Percentiles rank a stretch among this genome's conserved stretches.
Conservation (phyloP, 2,329 filamentous ascomycete species). For the Fusarium staphyleae region DNA sequence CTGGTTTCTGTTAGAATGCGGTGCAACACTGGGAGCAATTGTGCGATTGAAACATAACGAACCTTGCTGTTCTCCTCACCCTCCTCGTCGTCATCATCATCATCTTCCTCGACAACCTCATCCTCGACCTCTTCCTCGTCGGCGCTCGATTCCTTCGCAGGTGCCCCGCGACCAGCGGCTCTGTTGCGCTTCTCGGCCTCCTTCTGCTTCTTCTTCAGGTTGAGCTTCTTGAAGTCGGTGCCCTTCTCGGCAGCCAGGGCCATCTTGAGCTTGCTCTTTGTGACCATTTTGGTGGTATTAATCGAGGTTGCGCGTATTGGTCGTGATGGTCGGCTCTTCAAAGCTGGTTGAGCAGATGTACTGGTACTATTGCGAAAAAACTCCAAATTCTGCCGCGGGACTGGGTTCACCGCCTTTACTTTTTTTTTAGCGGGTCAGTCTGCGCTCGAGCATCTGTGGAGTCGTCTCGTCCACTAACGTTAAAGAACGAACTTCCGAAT, state of each 20-base stretch:
- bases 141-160: conserved; percentile 42
- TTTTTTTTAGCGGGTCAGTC: conserved; percentile 39
- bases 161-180: conserved; percentile 36
- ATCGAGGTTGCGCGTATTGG: conserved; percentile 17
- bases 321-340: conserved; percentile 19
- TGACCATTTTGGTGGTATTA: conserved; percentile 47
- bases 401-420: conserved; percentile 37
- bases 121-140: conserved; percentile 45
- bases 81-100: conserved; percentile 47
- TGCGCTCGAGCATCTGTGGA: not conserved
- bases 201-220: conserved; percentile 58
- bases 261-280: conserved; percentile 59
- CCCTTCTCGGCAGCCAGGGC: conserved; percentile 64
- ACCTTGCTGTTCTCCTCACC: conserved; percentile 45
- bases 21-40: not conserved
- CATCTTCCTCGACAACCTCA: conserved; percentile 49
- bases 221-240: conserved; percentile 59
- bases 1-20: conserved; percentile 39
- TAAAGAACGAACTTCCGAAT: conserved; percentile 12
- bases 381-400: conserved; percentile 43
- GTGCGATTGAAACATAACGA: conserved; percentile 13
- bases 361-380: conserved; percentile 40
- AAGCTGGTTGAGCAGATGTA: conserved; percentile 25
- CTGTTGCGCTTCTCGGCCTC: conserved; percentile 51
- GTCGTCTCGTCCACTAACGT: too few species aligned